Base-by-base conservation (phyloP, 2,329 filamentous ascomycete genomes). In the Talaromyces sp. region DNA sequence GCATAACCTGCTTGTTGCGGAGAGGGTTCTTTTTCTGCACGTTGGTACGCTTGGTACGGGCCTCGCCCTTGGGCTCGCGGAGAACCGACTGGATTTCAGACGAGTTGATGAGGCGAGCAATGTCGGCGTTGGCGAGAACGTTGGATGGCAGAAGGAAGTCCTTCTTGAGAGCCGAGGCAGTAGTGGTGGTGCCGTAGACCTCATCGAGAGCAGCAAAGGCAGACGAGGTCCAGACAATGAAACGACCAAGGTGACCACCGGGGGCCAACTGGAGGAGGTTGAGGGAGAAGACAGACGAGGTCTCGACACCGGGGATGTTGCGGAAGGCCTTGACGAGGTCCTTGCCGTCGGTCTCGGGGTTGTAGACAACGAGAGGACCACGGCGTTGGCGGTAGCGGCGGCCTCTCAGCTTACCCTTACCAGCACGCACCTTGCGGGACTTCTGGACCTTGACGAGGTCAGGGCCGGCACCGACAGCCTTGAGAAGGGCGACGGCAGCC, bases 1-100 rank as follows among this genome's bases (percentile, higher is more conserved):
- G 90, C 81, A 97, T 87, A 70, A 99, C 89, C 86, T 97, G 94
- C 88, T 92, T 96, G 90, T 99, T 99, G 82, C 85, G 85, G 71
- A 99, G 92, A 75, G 94, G 94, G 87, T 99, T 99, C 92, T 97
- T 97, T 92, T 99, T 99, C 87, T 97, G 93, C 70, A 96, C 91
- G 75, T 85, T 82, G 70, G 84, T 82, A 76, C 94, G 91, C 88
- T 97, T 97, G 81, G 92, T 95, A 76, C 87, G 81, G 75, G 91
- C 87, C 71, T 89, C 87, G 72, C 94, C 94, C 85, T 92, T 94
- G 80, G 92, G 91, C 64, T 89, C 91, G 72, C 90, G 88, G 75
- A 99, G 87, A 62, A 96, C 93, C 80, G 88, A 90, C 88, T 99
- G 94, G 80, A 97, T 89, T 84, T 99, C 94, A 75, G 91, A 92